phyloP scores from a whole-genome alignment of 352 stramenopile species.

The Phytophthora sansomeana region DNA sequence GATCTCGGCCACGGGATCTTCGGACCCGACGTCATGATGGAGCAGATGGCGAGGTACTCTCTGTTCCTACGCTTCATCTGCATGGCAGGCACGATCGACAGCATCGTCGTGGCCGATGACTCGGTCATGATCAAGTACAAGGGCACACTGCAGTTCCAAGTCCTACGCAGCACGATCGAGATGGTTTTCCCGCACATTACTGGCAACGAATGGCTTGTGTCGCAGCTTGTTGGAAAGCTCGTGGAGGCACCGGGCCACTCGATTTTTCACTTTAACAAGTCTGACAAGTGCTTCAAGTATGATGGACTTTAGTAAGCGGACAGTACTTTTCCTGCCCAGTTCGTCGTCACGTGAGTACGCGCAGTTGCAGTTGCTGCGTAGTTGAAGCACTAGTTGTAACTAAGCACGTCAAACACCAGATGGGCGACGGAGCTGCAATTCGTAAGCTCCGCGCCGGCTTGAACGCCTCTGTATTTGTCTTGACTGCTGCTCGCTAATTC shows the following conservation, averaged over 20 bases:
- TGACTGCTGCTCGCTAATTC: no score
- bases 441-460: no score
- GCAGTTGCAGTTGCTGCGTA: no score
- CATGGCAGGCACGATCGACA: constrained; percentile 2
- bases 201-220: constrained; percentile 43
- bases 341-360: no score
- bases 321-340: no score
- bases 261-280: background rate
- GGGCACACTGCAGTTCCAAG: constrained; percentile 41
- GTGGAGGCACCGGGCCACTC: background rate
- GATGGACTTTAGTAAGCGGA: no score
- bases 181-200: constrained; percentile 54
- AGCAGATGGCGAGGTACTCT: constrained; percentile 57
- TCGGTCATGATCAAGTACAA: background rate
- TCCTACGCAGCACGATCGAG: constrained; percentile 49
- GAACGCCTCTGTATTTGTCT: no score
- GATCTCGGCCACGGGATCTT: constrained; percentile 36
- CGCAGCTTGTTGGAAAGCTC: constrained; percentile 39
- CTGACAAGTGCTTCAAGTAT: background rate
- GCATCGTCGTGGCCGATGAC: background rate
- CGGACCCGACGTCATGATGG: constrained; percentile 44
- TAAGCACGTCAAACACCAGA: no score
- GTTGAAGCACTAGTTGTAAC: no score
- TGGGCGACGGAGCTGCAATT: no score
- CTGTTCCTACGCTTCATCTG: constrained; percentile 44